phyloP scores from a whole-genome alignment of 2,329 filamentous ascomycete genomes.

The Aspergillus thermomutatus region DNA sequence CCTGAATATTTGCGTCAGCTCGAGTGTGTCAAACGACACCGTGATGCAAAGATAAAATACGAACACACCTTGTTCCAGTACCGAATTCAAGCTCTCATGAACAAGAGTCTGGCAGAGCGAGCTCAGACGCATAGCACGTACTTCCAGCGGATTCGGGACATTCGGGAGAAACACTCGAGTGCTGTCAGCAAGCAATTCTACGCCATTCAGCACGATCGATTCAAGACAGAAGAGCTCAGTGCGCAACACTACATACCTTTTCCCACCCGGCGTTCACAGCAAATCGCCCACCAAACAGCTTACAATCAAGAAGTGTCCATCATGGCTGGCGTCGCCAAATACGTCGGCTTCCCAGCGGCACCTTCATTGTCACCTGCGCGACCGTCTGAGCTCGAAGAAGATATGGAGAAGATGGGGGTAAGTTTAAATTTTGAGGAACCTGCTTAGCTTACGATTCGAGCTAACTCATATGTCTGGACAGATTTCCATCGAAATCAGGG shows the following conservation, averaged over 20 bases:
- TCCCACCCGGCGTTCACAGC: constrained; percentile 70
- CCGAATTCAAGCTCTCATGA: constrained; percentile 69
- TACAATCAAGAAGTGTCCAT: constrained; percentile 96
- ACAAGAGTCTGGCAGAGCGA: constrained; percentile 73
- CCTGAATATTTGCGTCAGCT: constrained; percentile 90
- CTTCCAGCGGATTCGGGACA: constrained; percentile 79
- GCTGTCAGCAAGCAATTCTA: constrained; percentile 86
- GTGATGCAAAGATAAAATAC: constrained; percentile 73
- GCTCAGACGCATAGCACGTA: constrained; percentile 87
- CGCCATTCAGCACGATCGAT: constrained; percentile 83
- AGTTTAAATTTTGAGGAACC: constrained; percentile 36
- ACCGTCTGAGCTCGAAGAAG: constrained; percentile 72
- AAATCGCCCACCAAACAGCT: constrained; percentile 78
- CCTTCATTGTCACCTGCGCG: constrained; percentile 75
- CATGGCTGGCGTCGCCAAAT: constrained; percentile 85
- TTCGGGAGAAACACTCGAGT: constrained; percentile 75
- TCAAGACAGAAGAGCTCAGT: constrained; percentile 72
- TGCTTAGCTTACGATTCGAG: background rate
- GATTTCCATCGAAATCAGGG: constrained; percentile 30
- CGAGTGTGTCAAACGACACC: constrained; percentile 76
- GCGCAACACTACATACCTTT: constrained; percentile 81
- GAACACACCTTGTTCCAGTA: constrained; percentile 72
- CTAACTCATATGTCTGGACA: constrained; percentile 6
- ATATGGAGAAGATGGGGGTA: constrained; percentile 86
- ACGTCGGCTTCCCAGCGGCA: constrained; percentile 94